Conservation (phyloP, 352 stramenopile species). For the Phytophthora citrophthora region DNA sequence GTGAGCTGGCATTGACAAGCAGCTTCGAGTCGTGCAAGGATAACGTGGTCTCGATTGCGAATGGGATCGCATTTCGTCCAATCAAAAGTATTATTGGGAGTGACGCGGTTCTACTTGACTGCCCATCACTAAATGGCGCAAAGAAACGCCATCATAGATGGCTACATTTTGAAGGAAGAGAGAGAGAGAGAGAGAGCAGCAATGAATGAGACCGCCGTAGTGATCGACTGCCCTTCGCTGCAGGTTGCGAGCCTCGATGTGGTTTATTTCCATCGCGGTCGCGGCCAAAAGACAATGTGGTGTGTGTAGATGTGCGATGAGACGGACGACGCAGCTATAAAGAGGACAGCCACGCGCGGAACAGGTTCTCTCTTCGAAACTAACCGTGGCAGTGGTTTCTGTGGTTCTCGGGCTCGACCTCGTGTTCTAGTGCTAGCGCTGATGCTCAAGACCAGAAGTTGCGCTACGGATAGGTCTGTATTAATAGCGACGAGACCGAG, state of each 20-base stretch:
- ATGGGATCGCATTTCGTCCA: conserved; percentile 12
- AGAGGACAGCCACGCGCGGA: neutral
- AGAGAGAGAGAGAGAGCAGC: no score
- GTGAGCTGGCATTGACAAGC: conserved; percentile 3
- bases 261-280: conserved; percentile 16
- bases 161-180: conserved; percentile 6
- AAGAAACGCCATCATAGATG: conserved; percentile 15
- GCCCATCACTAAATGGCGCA: conserved; percentile 14
- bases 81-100: conserved; percentile 15
- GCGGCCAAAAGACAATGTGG: conserved; percentile 4
- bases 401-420: conserved; percentile 2
- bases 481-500: conserved; percentile 37
- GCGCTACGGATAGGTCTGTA: conserved; percentile 10
- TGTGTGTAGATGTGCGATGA: conserved; percentile 9
- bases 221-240: no score
- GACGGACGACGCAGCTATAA: conserved; percentile 17
- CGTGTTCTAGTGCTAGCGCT: conserved; percentile 10
- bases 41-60: conserved; percentile 1
- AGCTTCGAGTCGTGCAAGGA: neutral
- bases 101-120: conserved; percentile 23
- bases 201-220: neutral
- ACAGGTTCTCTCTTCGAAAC: conserved; percentile 6
- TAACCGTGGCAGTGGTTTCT: conserved; percentile 39
- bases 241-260: neutral
- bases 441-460: conserved; percentile 1